Evolutionary conservation across 441 rosid species (phyloP), one percentile per base, ranked within the genome.

Genomic region (Populus hybrid): DNA sequence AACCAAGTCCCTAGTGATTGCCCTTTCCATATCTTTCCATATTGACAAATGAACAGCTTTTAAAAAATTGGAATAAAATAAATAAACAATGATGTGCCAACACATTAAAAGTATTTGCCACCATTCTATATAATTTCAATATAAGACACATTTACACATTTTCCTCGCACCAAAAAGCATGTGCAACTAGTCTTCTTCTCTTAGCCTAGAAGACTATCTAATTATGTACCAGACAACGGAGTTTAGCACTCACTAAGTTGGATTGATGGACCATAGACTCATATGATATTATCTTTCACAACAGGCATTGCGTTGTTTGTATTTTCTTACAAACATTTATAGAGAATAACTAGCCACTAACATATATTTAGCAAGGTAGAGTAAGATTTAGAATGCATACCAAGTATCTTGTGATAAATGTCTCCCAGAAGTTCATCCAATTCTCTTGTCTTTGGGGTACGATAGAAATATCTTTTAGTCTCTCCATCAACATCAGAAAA

Each of bases 321-420:
- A 64, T 69, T 76, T 24, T 70, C 75, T 40, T 26, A 75, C 66
- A 66, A 66, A 4, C 67, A 30, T 23, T 19, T 69, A 30, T 8
- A 42, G 3, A 34, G 24, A 65, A 32, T 50, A 36, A 8, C 42
- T 26, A 66, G 72, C 24, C 66, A 12, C 59, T 59, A 69, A 67
- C 23, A 26, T 18, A 35, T 63, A 38, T 30, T 18, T 50, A 36
- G 57, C 32, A 70, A 78, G 77, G 78, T 12, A 26, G 65, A 32
- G 32, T 68, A 82, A 73, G 4, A 75, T 38, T 64, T 59, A 63
- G 57, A 83, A 74, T 69, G 67, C 83, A 46, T 81, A 91, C 99
- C 99, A 74, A 96, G 82, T 80, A 91, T 90, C 88, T 96, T 96
- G 78, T 96, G 99, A 84, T 94, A 94, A 81, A 96, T 90, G 84